Conservation (phyloP, 2,329 filamentous ascomycete species). For the Clonostachys chloroleuca region DNA sequence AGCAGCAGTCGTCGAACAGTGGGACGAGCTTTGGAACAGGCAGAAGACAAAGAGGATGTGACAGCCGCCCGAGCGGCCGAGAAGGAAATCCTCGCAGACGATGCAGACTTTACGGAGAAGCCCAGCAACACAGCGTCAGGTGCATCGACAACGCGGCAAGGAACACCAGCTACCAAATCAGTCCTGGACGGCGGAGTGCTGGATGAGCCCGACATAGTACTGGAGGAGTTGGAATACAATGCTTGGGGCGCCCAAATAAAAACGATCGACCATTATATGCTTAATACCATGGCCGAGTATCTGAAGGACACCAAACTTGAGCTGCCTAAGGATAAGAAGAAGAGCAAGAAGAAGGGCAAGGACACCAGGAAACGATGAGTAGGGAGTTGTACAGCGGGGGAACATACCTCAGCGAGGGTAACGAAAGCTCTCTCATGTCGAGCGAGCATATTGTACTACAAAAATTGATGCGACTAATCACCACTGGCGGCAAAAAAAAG, state of each 20-base stretch:
- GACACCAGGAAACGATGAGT: conserved; percentile 45
- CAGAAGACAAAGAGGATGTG: conserved; percentile 90
- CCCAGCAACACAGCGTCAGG: conserved; percentile 38
- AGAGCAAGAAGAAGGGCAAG: conserved; percentile 54
- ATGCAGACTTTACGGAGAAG: conserved; percentile 77
- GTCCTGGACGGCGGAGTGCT: conserved; percentile 20
- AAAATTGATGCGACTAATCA: too few species aligned
- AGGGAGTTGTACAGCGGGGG: neutral
- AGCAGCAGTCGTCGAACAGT: conserved; percentile 58
- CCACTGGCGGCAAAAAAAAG: too few species aligned
- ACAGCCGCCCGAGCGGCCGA: conserved; percentile 82
- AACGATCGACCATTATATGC: conserved; percentile 72
- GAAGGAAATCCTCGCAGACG: conserved; percentile 83
- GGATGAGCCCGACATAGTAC: conserved; percentile 22
- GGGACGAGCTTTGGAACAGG: conserved; percentile 75
- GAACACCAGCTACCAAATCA: conserved; percentile 39
- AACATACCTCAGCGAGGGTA: too few species aligned
- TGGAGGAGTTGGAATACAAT: conserved; percentile 44
- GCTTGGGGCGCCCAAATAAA: conserved; percentile 53
- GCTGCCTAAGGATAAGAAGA: conserved; percentile 61
- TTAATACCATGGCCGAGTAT: conserved; percentile 61
- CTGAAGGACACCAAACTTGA: conserved; percentile 57
- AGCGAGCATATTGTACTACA: too few species aligned
- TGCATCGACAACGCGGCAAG: conserved; percentile 43
- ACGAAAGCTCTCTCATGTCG: too few species aligned